phyloP scores from a whole-genome alignment of 345 rosid genomes.

The Angophora floribunda region DNA sequence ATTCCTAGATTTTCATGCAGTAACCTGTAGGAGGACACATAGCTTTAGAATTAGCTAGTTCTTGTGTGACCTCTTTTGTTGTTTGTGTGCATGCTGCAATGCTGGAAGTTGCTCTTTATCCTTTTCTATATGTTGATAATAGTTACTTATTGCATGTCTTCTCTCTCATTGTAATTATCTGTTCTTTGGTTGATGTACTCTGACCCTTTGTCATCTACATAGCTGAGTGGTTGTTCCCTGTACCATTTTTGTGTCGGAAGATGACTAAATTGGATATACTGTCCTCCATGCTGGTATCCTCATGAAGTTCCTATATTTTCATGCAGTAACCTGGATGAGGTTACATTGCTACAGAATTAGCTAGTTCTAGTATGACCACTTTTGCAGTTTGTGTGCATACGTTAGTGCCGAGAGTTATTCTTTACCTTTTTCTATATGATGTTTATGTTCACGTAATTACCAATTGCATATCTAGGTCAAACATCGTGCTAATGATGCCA shows the following conservation, averaged over 20 bases:
- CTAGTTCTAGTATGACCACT: background rate
- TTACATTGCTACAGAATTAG: background rate
- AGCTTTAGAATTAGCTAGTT: background rate
- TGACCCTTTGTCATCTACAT: conserved; percentile 12
- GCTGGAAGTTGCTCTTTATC: background rate
- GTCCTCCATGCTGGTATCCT: background rate
- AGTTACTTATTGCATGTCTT: background rate
- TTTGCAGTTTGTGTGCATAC: background rate
- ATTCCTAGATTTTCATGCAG: background rate
- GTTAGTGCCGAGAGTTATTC: background rate
- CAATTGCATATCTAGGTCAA: background rate
- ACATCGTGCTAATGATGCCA: background rate
- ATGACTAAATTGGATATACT: conserved; percentile 9
- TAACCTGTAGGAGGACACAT: conserved; percentile 9
- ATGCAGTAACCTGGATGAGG: background rate
- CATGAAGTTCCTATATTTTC: background rate
- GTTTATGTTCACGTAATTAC: background rate
- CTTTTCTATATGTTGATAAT: background rate
- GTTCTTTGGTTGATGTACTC: background rate
- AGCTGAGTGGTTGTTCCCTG: conserved; percentile 6
- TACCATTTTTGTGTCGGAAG: conserved; percentile 22
- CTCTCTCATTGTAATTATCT: background rate
- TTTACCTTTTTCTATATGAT: background rate
- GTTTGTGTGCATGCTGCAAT: background rate
- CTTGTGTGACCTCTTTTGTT: background rate